phyloP scores from a whole-genome alignment of 192 early-diverging fungal genomes.

The Linnemannia elongata region DNA sequence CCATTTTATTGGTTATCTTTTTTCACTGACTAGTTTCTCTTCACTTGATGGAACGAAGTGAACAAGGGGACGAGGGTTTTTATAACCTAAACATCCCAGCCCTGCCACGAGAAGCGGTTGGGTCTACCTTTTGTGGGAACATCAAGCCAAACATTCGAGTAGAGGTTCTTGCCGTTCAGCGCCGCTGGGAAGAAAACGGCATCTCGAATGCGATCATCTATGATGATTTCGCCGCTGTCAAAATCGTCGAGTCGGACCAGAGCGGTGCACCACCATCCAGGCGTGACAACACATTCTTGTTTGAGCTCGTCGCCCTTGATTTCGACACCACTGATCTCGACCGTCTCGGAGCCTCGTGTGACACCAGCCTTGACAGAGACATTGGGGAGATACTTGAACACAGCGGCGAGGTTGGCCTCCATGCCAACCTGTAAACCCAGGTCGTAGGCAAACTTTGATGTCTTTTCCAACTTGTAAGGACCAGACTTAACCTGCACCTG shows the following conservation, averaged over 20 bases:
- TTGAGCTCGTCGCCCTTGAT: constrained; percentile 12
- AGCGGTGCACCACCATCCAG: constrained; percentile 27
- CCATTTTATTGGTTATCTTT: too few species aligned
- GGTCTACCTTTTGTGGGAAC: neutral
- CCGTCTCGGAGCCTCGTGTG: constrained; percentile 10
- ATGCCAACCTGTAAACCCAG: constrained; percentile 20
- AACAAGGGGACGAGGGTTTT: neutral
- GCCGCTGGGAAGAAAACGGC: constrained; percentile 20
- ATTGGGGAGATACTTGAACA: constrained; percentile 20
- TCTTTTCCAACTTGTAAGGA: constrained; percentile 26
- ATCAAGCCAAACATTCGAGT: constrained; percentile 19
- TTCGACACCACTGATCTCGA: constrained; percentile 12
- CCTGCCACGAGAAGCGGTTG: neutral
- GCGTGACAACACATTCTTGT: constrained; percentile 23
- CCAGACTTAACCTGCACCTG: constrained; percentile 23
- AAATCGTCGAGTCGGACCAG: constrained; percentile 11
- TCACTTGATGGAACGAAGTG: neutral
- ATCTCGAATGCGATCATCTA: constrained; percentile 4
- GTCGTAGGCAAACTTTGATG: constrained; percentile 16
- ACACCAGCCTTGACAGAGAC: constrained; percentile 19
- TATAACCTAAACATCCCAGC: neutral
- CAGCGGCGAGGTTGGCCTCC: constrained; percentile 22
- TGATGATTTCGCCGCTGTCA: constrained; percentile 11
- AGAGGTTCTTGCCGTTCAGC: constrained; percentile 23
- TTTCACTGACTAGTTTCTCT: too few species aligned